Evolutionary conservation across 148 eudicot species (phyloP), one percentile per base, ranked within the genome.

Genomic region (Cornus florida): DNA sequence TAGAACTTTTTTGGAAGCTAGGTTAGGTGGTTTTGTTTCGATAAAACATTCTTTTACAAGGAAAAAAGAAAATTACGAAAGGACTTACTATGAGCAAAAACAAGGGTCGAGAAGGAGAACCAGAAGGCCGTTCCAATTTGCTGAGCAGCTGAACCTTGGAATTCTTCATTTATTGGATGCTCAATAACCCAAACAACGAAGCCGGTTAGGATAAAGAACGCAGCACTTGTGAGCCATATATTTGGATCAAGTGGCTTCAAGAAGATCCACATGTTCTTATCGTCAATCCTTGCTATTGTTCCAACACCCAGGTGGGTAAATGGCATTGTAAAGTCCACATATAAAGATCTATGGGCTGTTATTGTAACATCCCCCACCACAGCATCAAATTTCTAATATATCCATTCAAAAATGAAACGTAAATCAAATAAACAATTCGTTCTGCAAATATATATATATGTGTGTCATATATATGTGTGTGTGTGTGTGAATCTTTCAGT

Each of bases 291-390:
- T 20, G 72, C 77, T 50, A 85, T 39, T 20, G 73, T 69, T 20
- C 80, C 84, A 32, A 85, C 19, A 5, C 84, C 87, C 38, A 80
- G 1, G 13, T 81, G 82, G 0, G 82, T 64, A 72, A 7, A 85
- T 17, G 87, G 71, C n/a, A 70, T 20, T 60, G 87, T 81, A 43
- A 85, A 85, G 57, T 85, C 87, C 9, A 81, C 87, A 68, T 70
- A 81, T 19, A 20, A 17, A 13, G 82, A 78, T 77, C 87, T 75
- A 20, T 85, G 79, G 66, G 80, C 23, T 9, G 69, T 60, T 16
- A 85, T 82, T 6, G 84, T 81, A 28, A 79, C 23, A 41, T 85
- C 87, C 28, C 87, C 87, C 16, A 85, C 65, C 0, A 67, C 77
- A 50, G 67, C 87, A 75, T 85, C 87, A 57, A 10, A 72, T 0